Percentiles rank a stretch among this genome's conserved stretches.
These are phyloP conservation scores for Coelastrella sp. DNA, from an alignment of 139 green algal genomes.

Conservation along the genomic window DNA sequence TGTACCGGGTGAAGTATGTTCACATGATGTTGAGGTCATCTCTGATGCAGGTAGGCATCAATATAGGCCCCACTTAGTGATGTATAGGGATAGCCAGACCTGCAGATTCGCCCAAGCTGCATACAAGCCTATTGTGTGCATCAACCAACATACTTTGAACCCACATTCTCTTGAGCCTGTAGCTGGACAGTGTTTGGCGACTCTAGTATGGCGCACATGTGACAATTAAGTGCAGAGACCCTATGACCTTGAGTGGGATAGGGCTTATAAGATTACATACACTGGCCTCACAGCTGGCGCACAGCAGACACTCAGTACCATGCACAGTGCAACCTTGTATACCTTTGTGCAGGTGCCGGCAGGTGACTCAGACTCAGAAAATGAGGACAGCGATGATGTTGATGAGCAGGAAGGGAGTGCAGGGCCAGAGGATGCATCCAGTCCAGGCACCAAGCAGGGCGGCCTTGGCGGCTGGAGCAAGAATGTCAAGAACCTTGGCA, in stretches of 20 bases:
- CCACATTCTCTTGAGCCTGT: neutral
- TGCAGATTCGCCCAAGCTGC: too few relatives aligned
- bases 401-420: neutral
- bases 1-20: constrained; percentile 32
- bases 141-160: too few relatives aligned
- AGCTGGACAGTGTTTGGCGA: neutral
- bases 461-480: neutral
- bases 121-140: too few relatives aligned
- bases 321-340: too few relatives aligned
- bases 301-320: too few relatives aligned
- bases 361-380: neutral
- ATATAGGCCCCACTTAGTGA: too few relatives aligned
- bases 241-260: too few relatives aligned
- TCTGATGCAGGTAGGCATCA: neutral
- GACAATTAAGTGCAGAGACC: too few relatives aligned
- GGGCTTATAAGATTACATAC: too few relatives aligned
- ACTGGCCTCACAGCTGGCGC: too few relatives aligned
- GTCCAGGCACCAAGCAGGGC: neutral
- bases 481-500: constrained; percentile 5
- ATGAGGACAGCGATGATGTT: neutral
- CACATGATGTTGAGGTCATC: neutral
- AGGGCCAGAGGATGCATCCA: neutral
- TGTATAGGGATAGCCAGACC: too few relatives aligned
- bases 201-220: too few relatives aligned
- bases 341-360: neutral